Base-by-base conservation (phyloP, 2,329 filamentous ascomycete species). In the Xylaria digitata region DNA sequence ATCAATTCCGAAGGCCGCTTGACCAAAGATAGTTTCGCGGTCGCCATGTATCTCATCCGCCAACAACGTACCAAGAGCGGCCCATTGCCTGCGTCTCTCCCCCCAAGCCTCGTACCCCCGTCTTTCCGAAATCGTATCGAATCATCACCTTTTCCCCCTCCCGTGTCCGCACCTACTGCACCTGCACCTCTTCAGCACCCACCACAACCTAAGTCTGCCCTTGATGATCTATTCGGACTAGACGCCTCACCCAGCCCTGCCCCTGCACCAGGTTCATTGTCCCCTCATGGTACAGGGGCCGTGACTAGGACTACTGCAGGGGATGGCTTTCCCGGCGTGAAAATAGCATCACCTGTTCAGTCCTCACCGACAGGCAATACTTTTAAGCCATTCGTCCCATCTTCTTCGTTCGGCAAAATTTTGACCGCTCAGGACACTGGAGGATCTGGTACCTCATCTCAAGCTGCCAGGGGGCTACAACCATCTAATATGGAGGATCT, bases 41-140 rank as follows among this genome's bases (percentile, higher is more conserved):
- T 99, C 53, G 95, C 96, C 60, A 97, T 99, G 94, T 96, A 96
- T 77, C 85, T 99, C 57, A 97, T 99, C 74, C 89, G 94, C 68
- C 92, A 97, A 78, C 94, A 97, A 78, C 87, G 94, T 61, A 91
- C 87, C 70, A 91, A 90, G 69, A 88, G 89, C 64, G 88, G 90
- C 63, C 82, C 87, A 32, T 80, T 98, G 37, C 96, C 96, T 1
- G 83, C 90, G 23, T 86, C 88, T n/a, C 82, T 99, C 48, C 94
- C 95, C 9, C 83, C 90, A 0, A 94, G 91, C 72, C 83, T 98
- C 45, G 86, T 98, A 34, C 96, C 96, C 13, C 96, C 95, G 3
- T 93, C 89, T 76, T 88, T 97, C 86, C 92, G 96, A 61, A 84
- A 81, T 67, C 89, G 89, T 15, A 82, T 85, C 5, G 80, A 81